These are phyloP conservation scores for Starmera dryadoides DNA, from an alignment of 805 yeast species.

Conservation along the genomic window DNA sequence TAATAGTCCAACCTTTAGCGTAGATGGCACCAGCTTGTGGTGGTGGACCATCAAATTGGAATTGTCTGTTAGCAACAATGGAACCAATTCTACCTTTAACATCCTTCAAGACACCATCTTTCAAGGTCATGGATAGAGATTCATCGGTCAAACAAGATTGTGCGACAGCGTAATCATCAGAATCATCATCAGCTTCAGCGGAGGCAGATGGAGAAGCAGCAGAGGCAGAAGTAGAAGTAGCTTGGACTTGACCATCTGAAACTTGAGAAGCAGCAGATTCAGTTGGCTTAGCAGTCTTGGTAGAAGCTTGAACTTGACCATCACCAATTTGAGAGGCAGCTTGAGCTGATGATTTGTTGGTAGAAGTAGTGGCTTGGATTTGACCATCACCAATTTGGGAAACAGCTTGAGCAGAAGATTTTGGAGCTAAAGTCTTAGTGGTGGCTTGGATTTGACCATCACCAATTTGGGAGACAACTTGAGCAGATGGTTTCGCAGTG, in stretches of 20 bases:
- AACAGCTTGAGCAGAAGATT: slow-evolving; percentile 15
- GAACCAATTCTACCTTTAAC: slow-evolving; percentile 64
- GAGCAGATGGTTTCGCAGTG: slow-evolving; percentile 13
- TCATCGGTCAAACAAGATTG: slow-evolving; percentile 39
- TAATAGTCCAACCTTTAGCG: slow-evolving; percentile 60
- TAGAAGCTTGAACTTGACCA: slow-evolving; percentile 47
- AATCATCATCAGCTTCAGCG: slow-evolving; percentile 13
- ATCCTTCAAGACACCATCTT: slow-evolving; percentile 46
- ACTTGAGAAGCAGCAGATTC: slow-evolving; percentile 27
- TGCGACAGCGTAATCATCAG: slow-evolving; percentile 15
- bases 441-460: slow-evolving; percentile 15
- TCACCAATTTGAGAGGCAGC: slow-evolving; percentile 47
- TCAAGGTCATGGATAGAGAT: slow-evolving; percentile 50
- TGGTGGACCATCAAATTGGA: slow-evolving; percentile 83
- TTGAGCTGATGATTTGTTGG: slow-evolving; percentile 7
- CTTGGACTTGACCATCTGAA: slow-evolving; percentile 50
- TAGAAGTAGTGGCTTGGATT: slow-evolving; percentile 16
- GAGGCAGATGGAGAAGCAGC: slow-evolving; percentile 13
- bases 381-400: slow-evolving; percentile 16
- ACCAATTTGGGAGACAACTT: slow-evolving; percentile 14
- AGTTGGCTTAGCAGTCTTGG: slow-evolving; percentile 18
- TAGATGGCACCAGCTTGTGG: slow-evolving; percentile 74
- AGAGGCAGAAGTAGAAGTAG: slow-evolving; percentile 16
- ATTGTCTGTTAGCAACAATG: slow-evolving; percentile 77
- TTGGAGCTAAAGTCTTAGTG: slow-evolving; percentile 3